phyloP scores from a whole-genome alignment of 73 alveolate genomes.

The Paraurostyla sp. region DNA sequence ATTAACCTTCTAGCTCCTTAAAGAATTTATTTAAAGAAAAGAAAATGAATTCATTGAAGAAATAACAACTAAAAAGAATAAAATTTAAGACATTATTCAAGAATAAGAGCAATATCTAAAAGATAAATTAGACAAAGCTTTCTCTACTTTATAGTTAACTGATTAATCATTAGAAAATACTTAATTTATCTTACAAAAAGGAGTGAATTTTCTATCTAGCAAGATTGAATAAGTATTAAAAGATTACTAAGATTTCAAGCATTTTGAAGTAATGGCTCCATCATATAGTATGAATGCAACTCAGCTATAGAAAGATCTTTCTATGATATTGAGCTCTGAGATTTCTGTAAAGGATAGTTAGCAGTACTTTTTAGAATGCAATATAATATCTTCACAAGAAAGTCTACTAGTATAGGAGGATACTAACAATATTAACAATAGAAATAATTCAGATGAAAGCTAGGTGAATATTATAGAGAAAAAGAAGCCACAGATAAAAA shows the following conservation, averaged over 20 bases:
- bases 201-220: neutral
- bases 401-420: too few species aligned
- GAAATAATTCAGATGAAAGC: too few species aligned
- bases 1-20: neutral
- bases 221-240: neutral
- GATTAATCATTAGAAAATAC: neutral
- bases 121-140: slow-evolving; percentile 16
- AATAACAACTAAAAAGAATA: neutral
- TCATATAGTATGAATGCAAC: neutral
- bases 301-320: neutral
- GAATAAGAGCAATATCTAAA: neutral
- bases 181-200: neutral
- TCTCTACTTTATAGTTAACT: neutral
- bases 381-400: too few species aligned
- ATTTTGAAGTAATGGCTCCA: neutral
- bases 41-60: neutral
- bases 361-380: too few species aligned
- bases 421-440: too few species aligned
- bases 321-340: neutral
- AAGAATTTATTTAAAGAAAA: neutral
- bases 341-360: too few species aligned
- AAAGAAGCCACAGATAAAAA: neutral
- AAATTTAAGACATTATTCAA: neutral
- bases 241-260: neutral
- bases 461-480: too few species aligned